Base-by-base conservation (phyloP, 495 filamentous ascomycete genomes). In the Penicillium tannophilum region DNA sequence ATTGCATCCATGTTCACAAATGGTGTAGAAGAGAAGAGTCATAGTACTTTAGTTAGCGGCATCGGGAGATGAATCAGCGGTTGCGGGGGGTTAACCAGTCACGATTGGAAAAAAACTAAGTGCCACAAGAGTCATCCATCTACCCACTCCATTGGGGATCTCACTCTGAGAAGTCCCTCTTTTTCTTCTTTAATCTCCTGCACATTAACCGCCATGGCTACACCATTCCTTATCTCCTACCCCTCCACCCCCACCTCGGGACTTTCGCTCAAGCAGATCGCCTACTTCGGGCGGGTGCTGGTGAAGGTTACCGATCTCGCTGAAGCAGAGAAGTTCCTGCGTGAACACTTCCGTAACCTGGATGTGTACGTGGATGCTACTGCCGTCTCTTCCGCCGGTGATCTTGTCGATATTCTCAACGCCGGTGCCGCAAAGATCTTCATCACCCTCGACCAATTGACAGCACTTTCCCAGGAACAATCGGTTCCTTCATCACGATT, bases 351-450 rank as follows among this genome's bases (percentile, higher is more conserved):
- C 66, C 79, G 85, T 57, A 75, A 80, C 41, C 87, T 91, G 60
- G 78, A 86, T 49, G 80, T 87, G 55, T 92, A 86, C 67, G 85
- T 95, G 61, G 89, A 97, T 62, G 92, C 86, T 55, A 88, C 90
- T 20, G 73, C 78, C 26, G 82, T 98, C 53, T 63, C 81, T 56
- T 85, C 84, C 26, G 70, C 76, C 46, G 85, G 89, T 41, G 90
- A 96, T 60, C 75, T 97, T 19, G 74, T 92, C 51, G 82, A 89
- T 52, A 80, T 98, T 30, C 83, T 98, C 52, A 88, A 98, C 68
- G 84, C 86, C 61, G 94, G 95, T 52, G 91, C 91, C n/a, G 82
- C 85, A 42, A 94, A 88, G 72, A 87, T 96, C 46, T 93, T 98
- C 71, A 87, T 96, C 49, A 79, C 82, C 52, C 79, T 86, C 48